Conservation (phyloP, 768 basidiomycete species). For the Pleurotus salmoneostramineus region DNA sequence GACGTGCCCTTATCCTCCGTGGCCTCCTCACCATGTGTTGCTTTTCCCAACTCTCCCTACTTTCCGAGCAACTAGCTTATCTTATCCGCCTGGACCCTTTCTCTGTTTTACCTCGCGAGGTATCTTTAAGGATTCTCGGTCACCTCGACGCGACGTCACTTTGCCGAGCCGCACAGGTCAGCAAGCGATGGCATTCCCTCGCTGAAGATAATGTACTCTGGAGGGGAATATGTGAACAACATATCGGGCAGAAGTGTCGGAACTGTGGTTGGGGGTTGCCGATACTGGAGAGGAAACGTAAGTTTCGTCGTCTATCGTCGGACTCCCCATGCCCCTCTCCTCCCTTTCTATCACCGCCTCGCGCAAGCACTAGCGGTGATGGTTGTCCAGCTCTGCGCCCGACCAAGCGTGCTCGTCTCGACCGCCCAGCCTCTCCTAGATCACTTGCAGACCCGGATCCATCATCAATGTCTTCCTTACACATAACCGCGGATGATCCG, state of each 20-base stretch:
- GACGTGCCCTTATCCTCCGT: constrained; percentile 90
- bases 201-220: constrained; percentile 96
- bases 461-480: constrained; percentile 9
- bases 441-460: constrained; percentile 11
- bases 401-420: constrained; percentile 49
- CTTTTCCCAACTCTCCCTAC: constrained; percentile 95
- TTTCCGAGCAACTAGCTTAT: constrained; percentile 86
- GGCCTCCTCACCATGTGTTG: constrained; percentile 99
- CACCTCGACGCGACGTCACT: constrained; percentile 91
- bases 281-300: constrained; percentile 73
- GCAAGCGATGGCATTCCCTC: constrained; percentile 75
- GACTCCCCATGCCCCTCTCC: constrained; percentile 32
- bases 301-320: constrained; percentile 31
- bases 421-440: constrained; percentile 11
- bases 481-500: neutral
- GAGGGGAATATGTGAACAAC: constrained; percentile 96
- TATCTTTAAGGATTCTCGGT: constrained; percentile 80
- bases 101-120: constrained; percentile 83
- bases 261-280: constrained; percentile 99
- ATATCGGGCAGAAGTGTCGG: constrained; percentile 93
- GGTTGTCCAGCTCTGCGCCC: constrained; percentile 27
- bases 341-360: constrained; percentile 12
- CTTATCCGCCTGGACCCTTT: constrained; percentile 97
- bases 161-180: constrained; percentile 91
- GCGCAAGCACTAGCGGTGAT: constrained; percentile 31